phyloP scores from a whole-genome alignment of 2,329 filamentous ascomycete species.

The Zymoseptoria brevis region DNA sequence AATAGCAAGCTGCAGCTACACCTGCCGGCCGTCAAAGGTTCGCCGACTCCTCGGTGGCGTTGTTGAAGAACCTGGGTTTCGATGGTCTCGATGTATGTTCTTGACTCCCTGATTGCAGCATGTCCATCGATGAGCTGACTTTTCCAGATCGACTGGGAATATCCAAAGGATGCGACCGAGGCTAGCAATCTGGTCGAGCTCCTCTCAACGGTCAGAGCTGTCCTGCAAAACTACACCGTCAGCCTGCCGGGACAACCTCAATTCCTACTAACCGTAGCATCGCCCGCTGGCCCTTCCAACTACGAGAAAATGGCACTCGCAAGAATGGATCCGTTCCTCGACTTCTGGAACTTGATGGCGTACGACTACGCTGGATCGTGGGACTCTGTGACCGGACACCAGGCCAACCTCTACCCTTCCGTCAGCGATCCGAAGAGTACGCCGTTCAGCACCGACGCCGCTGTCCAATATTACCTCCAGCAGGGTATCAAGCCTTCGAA shows the following conservation, averaged over 20 bases:
- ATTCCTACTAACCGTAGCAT: slow-evolving; percentile 40
- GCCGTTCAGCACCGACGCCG: slow-evolving; percentile 66
- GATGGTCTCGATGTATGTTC: neutral
- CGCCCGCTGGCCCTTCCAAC: slow-evolving; percentile 37
- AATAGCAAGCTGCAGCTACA: slow-evolving; percentile 50
- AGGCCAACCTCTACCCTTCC: slow-evolving; percentile 66
- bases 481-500: slow-evolving; percentile 57
- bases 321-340: slow-evolving; percentile 35
- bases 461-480: slow-evolving; percentile 61
- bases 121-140: neutral
- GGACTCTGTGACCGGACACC: slow-evolving; percentile 64
- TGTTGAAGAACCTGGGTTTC: slow-evolving; percentile 67
- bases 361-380: slow-evolving; percentile 65
- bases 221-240: slow-evolving; percentile 34
- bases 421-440: slow-evolving; percentile 53
- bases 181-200: slow-evolving; percentile 34
- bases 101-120: neutral
- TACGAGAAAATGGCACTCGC: slow-evolving; percentile 35
- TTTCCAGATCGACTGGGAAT: slow-evolving; percentile 44
- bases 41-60: slow-evolving; percentile 60
- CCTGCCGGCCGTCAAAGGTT: slow-evolving; percentile 55
- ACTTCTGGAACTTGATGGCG: slow-evolving; percentile 46
- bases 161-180: slow-evolving; percentile 34
- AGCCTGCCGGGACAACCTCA: slow-evolving; percentile 29
- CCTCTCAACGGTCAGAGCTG: slow-evolving; percentile 31